Evolutionary conservation across 352 stramenopile species (phyloP), one percentile per base, ranked within the genome.

Genomic region (Lagenidium sp.): DNA sequence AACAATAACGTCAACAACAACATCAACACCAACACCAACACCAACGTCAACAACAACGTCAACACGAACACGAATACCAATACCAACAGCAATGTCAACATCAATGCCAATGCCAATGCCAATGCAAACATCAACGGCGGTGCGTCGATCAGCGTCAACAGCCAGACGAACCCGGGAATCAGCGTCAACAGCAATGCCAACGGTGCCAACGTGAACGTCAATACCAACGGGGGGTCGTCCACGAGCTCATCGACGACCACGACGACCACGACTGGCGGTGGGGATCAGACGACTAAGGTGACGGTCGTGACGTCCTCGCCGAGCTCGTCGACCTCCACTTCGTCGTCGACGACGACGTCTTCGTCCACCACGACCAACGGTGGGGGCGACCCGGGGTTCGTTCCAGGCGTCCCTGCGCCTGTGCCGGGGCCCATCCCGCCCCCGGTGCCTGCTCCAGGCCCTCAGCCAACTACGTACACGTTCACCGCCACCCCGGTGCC

Each of bases 1-100:
- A 48, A 40, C 41, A 46, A 36, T 15, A 36, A 42, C 32, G 31
- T 42, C 1, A 50, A 50, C 43, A 42, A 37, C 13, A n/a, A 6
- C 1, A 8, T 40, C 10, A n/a, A n/a, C n/a, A 35, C 20, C 0
- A 22, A 25, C 2, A 24, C 44, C 24, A 22, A n/a, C 12, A 32
- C 32, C 4, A 48, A 39, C 41, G 29, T 48, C 30, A 31, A 48
- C 30, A 39, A 28, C 28, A 2, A 20, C 18, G 4, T 29, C 10
- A 31, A 13, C 8, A 28, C 41, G 11, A 31, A 31, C 3, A 24
- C 20, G 3, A n/a, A n/a, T n/a, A n/a, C n/a, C n/a, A n/a, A n/a
- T n/a, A n/a, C n/a, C n/a, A n/a, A n/a, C n/a, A 18, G 31, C 20
- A 29, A 29, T 18, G 22, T 42, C 23, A 50, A 50, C 44, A 50